Percentiles rank a stretch among this genome's conserved stretches.
Conservation (phyloP, 1,284 basidiomycete genomes). For the Phlebopus sp. region DNA sequence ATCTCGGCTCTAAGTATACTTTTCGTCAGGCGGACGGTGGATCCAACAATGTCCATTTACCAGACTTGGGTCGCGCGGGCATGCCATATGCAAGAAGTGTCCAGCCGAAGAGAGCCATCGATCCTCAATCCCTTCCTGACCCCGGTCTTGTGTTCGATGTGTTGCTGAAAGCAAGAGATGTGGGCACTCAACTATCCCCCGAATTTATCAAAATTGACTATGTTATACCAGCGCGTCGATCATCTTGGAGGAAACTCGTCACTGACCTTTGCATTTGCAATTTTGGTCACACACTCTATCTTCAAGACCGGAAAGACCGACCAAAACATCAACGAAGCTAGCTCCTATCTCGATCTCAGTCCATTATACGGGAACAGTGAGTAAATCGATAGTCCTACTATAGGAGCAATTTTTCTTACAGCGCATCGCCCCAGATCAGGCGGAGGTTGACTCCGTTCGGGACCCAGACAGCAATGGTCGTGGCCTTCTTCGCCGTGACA, state of each 20-base stretch:
- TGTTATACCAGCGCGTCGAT: constrained; percentile 19
- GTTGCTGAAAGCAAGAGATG: constrained; percentile 39
- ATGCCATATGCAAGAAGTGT: constrained; percentile 48
- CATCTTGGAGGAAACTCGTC: constrained; percentile 51
- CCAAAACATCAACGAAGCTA: constrained; percentile 48
- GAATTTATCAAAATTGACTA: constrained; percentile 3
- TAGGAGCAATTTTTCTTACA: constrained; percentile 37
- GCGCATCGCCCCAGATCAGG: not conserved
- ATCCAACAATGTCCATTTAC: constrained; percentile 40
- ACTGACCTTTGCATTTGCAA: constrained; percentile 47
- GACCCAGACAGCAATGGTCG: constrained; percentile 56
- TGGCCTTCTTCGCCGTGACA: constrained; percentile 60
- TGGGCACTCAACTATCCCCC: constrained; percentile 8
- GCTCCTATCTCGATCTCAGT: constrained; percentile 58
- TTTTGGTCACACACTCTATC: constrained; percentile 45
- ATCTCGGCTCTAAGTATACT: constrained; percentile 34
- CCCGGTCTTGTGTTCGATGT: constrained; percentile 48
- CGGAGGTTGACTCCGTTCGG: constrained; percentile 12
- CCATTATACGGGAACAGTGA: constrained; percentile 37
- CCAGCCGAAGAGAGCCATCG: constrained; percentile 25
- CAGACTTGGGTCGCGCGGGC: constrained; percentile 43
- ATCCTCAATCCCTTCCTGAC: constrained; percentile 41
- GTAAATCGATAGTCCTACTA: constrained; percentile 30
- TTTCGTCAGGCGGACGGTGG: constrained; percentile 43
- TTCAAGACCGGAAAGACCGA: constrained; percentile 37